Evolutionary conservation across 148 eudicot genomes (phyloP).

Genomic region (Selenicereus undatus): DNA sequence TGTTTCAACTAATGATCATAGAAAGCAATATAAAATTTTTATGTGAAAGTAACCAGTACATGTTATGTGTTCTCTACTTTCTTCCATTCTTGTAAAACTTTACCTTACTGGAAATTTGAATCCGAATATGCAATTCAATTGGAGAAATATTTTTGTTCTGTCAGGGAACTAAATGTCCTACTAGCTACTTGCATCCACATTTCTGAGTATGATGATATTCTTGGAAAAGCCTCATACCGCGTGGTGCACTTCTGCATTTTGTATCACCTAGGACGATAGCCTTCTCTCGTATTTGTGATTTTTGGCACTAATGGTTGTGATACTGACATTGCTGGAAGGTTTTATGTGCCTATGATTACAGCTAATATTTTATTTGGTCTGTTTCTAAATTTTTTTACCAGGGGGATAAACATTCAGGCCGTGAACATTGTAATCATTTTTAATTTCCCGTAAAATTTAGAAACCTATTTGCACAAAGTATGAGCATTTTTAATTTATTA

Average conservation of each 20-base stretch:
- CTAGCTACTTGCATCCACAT: background rate
- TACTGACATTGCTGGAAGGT: background rate
- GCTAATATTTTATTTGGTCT: constrained; percentile 14
- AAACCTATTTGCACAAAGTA: constrained; percentile 87
- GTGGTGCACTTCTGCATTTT: background rate
- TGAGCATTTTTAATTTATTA: constrained; percentile 1
- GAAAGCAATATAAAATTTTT: background rate
- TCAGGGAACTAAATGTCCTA: background rate
- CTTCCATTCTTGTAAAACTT: no score
- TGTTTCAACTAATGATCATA: background rate
- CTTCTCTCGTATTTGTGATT: no score
- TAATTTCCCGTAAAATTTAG: constrained; percentile 76
- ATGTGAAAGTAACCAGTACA: no score
- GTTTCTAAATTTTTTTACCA: constrained; percentile 67
- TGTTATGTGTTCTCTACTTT: no score
- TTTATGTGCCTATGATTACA: background rate
- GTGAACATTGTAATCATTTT: constrained; percentile 86
- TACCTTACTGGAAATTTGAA: no score
- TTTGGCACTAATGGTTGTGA: background rate
- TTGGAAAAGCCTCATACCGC: background rate
- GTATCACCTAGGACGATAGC: background rate
- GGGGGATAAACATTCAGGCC: constrained; percentile 94
- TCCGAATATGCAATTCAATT: no score
- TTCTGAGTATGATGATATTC: background rate
- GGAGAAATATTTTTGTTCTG: no score